Percentiles rank a stretch among this genome's conserved stretches.
Evolutionary conservation across 352 stramenopile genomes (phyloP).

Genomic region (Phytophthora cryptogea): DNA sequence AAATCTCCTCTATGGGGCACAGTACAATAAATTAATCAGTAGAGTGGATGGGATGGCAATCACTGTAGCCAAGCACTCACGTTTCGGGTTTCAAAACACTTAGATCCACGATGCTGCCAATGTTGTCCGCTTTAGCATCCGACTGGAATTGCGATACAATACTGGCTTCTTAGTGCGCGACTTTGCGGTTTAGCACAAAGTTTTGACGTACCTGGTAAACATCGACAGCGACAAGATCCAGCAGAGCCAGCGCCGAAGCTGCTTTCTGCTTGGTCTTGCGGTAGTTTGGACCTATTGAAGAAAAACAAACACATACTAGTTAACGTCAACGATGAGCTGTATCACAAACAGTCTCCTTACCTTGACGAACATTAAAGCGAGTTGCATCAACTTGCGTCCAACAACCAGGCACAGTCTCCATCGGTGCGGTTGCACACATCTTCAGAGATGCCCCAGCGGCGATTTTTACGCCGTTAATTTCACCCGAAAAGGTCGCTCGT

Average conservation of each 20-base stretch:
- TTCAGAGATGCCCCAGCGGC: conserved; percentile 61
- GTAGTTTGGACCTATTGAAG: conserved; percentile 65
- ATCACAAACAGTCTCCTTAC: conserved; percentile 12
- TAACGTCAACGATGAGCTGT: neutral
- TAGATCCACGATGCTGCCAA: conserved; percentile 72
- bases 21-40: conserved; percentile 5
- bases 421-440: conserved; percentile 44
- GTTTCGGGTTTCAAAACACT: conserved; percentile 39
- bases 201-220: conserved; percentile 57
- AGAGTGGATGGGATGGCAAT: neutral
- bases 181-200: neutral
- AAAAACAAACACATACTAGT: neutral
- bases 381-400: conserved; percentile 73
- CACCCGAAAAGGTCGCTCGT: conserved; percentile 26
- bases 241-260: conserved; percentile 52
- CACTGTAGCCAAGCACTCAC: conserved; percentile 19
- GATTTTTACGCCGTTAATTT: conserved; percentile 45
- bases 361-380: conserved; percentile 84
- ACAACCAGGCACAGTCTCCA: conserved; percentile 43
- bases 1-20: conserved; percentile 29
- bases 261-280: conserved; percentile 77
- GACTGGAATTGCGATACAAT: conserved; percentile 41
- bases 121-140: conserved; percentile 70
- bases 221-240: conserved; percentile 72
- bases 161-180: neutral